Conservation (phyloP, 331 rosid genomes). For the Rhamnella rubrinervis region DNA sequence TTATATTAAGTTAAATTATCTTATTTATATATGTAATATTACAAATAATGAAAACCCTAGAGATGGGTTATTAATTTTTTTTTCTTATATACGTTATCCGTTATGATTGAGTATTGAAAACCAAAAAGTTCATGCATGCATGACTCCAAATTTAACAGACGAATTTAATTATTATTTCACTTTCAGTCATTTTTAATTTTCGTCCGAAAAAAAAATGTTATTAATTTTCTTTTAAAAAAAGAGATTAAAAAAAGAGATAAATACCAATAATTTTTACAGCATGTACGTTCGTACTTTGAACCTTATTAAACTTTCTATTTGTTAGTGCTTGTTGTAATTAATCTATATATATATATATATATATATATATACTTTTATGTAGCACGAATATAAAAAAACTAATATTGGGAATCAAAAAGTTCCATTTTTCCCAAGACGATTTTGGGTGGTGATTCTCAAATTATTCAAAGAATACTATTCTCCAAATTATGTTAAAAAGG, state of each 20-base stretch:
- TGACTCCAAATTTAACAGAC: background rate
- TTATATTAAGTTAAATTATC: background rate
- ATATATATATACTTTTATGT: no score
- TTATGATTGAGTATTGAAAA: constrained; percentile 13
- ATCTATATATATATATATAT: no score
- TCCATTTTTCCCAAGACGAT: constrained; percentile 4
- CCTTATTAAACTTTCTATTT: no score
- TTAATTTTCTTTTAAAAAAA: no score
- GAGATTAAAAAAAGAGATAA: no score
- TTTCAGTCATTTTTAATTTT: no score
- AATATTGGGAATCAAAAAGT: background rate
- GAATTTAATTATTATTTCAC: no score
- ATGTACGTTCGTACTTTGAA: no score
- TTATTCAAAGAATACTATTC: constrained; percentile 15
- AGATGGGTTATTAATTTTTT: constrained; percentile 3
- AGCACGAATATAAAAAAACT: background rate
- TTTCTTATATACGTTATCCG: background rate
- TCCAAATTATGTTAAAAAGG: background rate
- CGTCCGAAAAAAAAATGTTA: no score
- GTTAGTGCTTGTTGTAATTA: no score
- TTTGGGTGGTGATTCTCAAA: constrained; percentile 5
- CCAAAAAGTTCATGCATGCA: background rate
- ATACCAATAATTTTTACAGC: no score
- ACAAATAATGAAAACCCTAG: constrained; percentile 23
- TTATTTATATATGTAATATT: background rate